Evolutionary conservation across 345 rosid species (phyloP), one percentile per base, ranked within the genome.

Genomic region (Sisymbrium irio): DNA sequence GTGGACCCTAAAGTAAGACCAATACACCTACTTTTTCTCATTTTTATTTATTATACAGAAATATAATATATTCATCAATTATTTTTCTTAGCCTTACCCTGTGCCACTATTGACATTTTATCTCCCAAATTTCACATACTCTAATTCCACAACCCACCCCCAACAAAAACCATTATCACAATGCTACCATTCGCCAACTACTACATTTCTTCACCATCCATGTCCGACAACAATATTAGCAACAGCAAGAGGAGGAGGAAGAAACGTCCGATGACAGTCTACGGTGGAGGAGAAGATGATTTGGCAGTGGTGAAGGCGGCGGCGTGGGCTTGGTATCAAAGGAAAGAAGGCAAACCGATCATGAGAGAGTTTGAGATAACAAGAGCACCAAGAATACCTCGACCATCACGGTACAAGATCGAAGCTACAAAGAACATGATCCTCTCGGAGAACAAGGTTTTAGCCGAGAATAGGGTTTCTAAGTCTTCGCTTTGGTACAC

Each of bases 311-410:
- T 76, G 37, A 93, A 89, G 66, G 97, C 98, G 2, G 98, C 97
- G 20, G 98, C 97, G 27, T 93, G 98, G 98, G 98, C 98, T 20
- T 93, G 96, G 98, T 81, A 85, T 61, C 83, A 82, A 54, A 76
- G 87, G 9, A 81, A 88, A 1, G 83, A 85, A 13, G 79, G 82
- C 5, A 85, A 80, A 62, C 78, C 82, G 0, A 64, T 76, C 9
- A 55, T 53, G 12, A 71, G 77, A 53, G 90, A 85, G 58, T 84
- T 82, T 15, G 71, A 77, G 4, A 44, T 72, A 32, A 59, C 67
- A n/a, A 75, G 71, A 20, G 81, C 71, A 57, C 10, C 71, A 35
- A 65, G 30, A n/a, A 62, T 76, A 32, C 74, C 73, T 9, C 68
- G 57, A 69, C 98, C 96, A 2, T 85, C 98, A 14, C 85, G 98